A percentile compares a stretch with the other conserved stretches of the same genome.
Evolutionary conservation across 352 stramenopile genomes (phyloP).

Genomic region (Phytophthora sansomeana): DNA sequence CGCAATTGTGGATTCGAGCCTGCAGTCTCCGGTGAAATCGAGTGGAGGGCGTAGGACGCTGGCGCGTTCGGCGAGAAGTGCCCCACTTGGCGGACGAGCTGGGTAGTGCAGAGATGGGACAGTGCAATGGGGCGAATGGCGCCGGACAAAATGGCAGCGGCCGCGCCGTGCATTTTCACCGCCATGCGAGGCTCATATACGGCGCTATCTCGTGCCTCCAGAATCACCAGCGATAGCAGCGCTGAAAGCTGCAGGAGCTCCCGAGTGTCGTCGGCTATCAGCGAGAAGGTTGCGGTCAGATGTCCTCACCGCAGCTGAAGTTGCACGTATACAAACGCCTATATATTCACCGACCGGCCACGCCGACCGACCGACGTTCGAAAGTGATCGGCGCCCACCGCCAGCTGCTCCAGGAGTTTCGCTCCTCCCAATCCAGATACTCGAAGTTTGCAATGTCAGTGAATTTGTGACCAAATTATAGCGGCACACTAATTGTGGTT

Average conservation of each 20-base stretch:
- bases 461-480: background rate
- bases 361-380: slow-evolving; percentile 29
- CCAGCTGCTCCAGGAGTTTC: slow-evolving; percentile 8
- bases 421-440: background rate
- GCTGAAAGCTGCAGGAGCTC: no score
- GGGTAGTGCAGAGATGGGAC: no score
- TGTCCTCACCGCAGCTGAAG: slow-evolving; percentile 9
- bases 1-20: no score
- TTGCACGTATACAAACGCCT: slow-evolving; percentile 28
- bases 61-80: background rate
- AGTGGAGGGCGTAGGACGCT: background rate
- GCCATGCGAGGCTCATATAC: no score
- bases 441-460: background rate
- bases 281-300: slow-evolving; percentile 1
- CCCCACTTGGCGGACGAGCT: background rate
- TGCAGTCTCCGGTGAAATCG: background rate
- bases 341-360: slow-evolving; percentile 37
- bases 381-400: slow-evolving; percentile 3
- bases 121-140: no score
- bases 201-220: no score
- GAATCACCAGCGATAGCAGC: no score
- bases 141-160: no score
- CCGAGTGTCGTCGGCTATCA: no score
- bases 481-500: background rate
- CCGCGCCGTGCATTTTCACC: no score